Percentiles rank a stretch among this genome's conserved stretches.
Evolutionary conservation across 106 monocot species (phyloP).

Genomic region (Dendrobium huoshanense): DNA sequence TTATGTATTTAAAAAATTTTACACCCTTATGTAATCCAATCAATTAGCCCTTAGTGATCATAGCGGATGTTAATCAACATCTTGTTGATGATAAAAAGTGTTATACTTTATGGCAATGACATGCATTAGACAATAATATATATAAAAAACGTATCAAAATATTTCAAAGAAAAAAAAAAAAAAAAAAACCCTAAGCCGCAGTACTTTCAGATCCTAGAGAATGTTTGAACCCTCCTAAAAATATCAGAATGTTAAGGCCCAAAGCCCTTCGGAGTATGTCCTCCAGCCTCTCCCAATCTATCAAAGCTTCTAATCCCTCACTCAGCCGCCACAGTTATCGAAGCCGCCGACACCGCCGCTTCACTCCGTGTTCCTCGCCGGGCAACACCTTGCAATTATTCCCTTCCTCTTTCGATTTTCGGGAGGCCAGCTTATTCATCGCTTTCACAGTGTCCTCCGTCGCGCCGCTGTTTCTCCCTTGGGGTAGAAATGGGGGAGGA

Average conservation of each 20-base stretch:
- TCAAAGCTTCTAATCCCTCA: background rate
- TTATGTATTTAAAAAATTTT: no score
- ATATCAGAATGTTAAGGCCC: background rate
- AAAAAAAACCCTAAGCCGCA: no score
- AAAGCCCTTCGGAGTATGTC: background rate
- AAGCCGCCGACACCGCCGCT: background rate
- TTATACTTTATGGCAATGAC: no score
- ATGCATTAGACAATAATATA: no score
- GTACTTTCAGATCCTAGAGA: no score
- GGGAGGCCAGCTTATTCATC: background rate
- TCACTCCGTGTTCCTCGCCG: background rate
- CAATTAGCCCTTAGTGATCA: no score
- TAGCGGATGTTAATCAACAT: no score
- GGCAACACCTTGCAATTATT: background rate
- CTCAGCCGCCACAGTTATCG: background rate
- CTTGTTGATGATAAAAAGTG: no score
- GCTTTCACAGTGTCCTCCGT: background rate
- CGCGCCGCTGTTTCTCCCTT: slow-evolving; percentile 6
- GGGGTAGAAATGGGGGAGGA: slow-evolving; percentile 17
- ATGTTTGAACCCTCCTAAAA: background rate
- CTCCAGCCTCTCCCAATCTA: background rate
- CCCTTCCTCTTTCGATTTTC: background rate
- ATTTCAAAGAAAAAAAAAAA: no score
- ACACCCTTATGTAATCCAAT: no score
- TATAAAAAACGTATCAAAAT: no score